A percentile compares a stretch with the other conserved stretches of the same genome.
These are phyloP conservation scores for Murraya koenigii DNA, from an alignment of 345 rosid genomes.

Conservation along the genomic window DNA sequence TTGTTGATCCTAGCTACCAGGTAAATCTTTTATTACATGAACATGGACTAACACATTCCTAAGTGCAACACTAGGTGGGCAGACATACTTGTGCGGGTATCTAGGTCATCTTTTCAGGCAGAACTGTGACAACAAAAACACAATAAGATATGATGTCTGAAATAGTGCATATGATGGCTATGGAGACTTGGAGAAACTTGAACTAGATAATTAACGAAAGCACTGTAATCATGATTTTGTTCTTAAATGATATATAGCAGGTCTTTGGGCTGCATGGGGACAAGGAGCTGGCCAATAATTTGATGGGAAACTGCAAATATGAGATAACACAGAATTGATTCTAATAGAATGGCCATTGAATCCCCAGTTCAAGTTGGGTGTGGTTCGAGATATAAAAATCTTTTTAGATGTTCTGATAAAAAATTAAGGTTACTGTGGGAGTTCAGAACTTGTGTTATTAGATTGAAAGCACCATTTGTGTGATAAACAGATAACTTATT, in stretches of 20 bases:
- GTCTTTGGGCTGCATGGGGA: neutral
- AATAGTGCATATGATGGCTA: neutral
- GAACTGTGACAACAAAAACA: neutral
- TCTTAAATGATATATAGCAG: constrained; percentile 3
- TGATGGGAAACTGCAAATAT: neutral
- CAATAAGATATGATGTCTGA: neutral
- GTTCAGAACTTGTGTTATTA: neutral
- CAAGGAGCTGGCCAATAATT: neutral
- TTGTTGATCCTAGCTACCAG: constrained; percentile 96
- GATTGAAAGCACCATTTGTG: neutral
- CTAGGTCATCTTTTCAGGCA: neutral
- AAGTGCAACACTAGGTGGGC: neutral
- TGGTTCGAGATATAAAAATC: neutral
- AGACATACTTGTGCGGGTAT: neutral
- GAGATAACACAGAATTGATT: neutral
- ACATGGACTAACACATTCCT: neutral
- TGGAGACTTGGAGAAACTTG: neutral
- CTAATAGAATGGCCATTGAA: neutral
- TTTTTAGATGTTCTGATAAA: neutral
- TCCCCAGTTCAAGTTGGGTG: neutral
- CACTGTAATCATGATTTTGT: neutral
- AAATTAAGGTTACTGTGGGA: neutral
- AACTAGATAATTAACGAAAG: neutral
- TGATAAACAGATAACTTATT: neutral
- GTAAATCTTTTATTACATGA: constrained; percentile 29